phyloP scores from a whole-genome alignment of 1,284 basidiomycete species.

The Austroboletus olivaceoglutinosus region DNA sequence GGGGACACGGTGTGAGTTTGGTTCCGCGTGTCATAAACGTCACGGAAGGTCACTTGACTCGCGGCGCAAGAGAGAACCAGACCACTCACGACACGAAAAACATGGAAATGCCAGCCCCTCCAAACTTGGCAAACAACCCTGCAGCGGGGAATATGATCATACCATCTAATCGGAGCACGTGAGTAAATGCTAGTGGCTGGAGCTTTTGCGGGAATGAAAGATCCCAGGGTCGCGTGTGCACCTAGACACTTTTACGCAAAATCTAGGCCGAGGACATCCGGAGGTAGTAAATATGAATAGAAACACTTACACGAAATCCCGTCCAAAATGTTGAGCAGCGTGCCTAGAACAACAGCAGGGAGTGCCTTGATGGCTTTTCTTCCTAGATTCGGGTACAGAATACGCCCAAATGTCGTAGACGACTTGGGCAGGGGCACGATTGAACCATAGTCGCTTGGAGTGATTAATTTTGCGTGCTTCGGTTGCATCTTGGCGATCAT shows the following conservation, averaged over 20 bases:
- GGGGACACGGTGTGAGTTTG: background rate
- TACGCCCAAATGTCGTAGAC: constrained; percentile 6
- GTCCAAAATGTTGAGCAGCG: constrained; percentile 89
- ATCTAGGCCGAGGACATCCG: background rate
- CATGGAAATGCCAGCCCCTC: constrained; percentile 91
- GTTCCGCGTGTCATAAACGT: background rate
- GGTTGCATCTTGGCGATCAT: constrained; percentile 7
- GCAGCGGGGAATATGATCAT: constrained; percentile 91
- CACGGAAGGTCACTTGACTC: too few relatives aligned
- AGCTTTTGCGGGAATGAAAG: background rate
- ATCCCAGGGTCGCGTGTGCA: background rate
- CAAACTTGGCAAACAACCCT: constrained; percentile 79
- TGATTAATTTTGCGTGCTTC: constrained; percentile 7
- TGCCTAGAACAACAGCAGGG: constrained; percentile 85
- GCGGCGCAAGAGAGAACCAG: constrained; percentile 1
- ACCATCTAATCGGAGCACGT: constrained; percentile 48
- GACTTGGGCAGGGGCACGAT: constrained; percentile 8
- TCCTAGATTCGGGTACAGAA: constrained; percentile 21
- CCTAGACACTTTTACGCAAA: constrained; percentile 9
- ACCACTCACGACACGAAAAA: constrained; percentile 79
- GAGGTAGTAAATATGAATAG: constrained; percentile 2
- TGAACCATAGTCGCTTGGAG: constrained; percentile 13
- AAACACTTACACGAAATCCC: constrained; percentile 79
- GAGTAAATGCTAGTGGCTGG: constrained; percentile 1
- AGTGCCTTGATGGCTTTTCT: constrained; percentile 49